phyloP scores from a whole-genome alignment of 2,329 filamentous ascomycete genomes.

The Venturia carpophila region DNA sequence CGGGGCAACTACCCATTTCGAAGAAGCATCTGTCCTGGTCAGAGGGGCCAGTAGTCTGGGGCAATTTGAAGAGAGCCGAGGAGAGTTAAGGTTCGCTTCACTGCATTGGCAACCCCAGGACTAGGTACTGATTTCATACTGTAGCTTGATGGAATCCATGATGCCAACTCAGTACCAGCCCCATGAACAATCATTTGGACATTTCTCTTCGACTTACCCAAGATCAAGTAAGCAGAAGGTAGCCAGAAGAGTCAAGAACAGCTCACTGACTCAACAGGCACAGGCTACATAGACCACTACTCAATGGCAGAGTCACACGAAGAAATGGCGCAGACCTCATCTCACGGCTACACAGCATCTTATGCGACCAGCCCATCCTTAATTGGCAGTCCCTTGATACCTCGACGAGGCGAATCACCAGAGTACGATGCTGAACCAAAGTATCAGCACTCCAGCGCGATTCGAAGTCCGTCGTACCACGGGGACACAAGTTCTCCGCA shows the following conservation, averaged over 20 bases:
- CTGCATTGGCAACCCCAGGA: neutral
- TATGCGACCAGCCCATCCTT: constrained; percentile 17
- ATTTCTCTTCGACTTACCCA: constrained; percentile 25
- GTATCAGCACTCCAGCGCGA: constrained; percentile 22
- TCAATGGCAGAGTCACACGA: neutral
- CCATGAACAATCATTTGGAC: constrained; percentile 24
- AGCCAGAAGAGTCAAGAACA: neutral
- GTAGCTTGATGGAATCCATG: constrained; percentile 34
- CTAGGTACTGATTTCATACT: constrained; percentile 11
- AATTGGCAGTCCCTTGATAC: neutral
- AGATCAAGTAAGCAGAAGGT: constrained; percentile 19
- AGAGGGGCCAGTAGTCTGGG: neutral
- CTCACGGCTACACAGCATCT: constrained; percentile 15
- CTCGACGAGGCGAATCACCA: neutral
- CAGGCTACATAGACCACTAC: neutral
- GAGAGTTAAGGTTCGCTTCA: neutral
- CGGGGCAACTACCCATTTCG: neutral
- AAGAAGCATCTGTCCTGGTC: neutral
- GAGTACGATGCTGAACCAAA: constrained; percentile 14
- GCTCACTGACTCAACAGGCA: neutral
- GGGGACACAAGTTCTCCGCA: constrained; percentile 9
- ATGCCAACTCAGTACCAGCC: constrained; percentile 33
- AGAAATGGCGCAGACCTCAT: constrained; percentile 9
- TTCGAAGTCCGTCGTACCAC: constrained; percentile 2
- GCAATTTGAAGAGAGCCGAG: neutral